Percentiles rank a stretch among this genome's conserved stretches.
Evolutionary conservation across 2,329 filamentous ascomycete genomes (phyloP).

Genomic region (Hymenoscyphus scutula): DNA sequence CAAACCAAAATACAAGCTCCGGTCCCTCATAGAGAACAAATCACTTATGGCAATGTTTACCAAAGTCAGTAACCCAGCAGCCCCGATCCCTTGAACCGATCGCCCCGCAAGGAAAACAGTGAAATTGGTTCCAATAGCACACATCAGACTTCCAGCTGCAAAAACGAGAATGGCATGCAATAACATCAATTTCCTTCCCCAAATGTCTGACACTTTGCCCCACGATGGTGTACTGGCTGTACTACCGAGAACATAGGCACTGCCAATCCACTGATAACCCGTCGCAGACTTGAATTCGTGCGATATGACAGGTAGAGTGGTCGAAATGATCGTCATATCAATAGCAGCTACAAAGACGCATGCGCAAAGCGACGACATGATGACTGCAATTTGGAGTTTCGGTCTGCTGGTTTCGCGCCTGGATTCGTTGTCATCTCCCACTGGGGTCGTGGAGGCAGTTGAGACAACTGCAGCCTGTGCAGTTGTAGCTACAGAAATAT

Average conservation of each 20-base stretch:
- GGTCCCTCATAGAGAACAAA: constrained; percentile 47
- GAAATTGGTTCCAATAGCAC: constrained; percentile 47
- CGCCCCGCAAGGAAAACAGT: constrained; percentile 45
- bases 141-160: constrained; percentile 50
- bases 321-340: constrained; percentile 55
- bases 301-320: constrained; percentile 58
- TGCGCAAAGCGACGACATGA: constrained; percentile 34
- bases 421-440: too few relatives aligned
- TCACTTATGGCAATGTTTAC: constrained; percentile 55
- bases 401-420: constrained; percentile 30
- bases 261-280: constrained; percentile 73
- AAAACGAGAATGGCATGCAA: constrained; percentile 49
- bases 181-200: constrained; percentile 54
- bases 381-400: constrained; percentile 33
- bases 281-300: constrained; percentile 49
- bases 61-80: constrained; percentile 50
- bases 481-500: too few relatives aligned
- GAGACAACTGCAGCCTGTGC: too few relatives aligned
- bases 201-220: constrained; percentile 61
- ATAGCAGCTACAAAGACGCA: constrained; percentile 36
- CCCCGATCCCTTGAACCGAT: constrained; percentile 49
- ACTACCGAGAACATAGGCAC: constrained; percentile 67
- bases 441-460: too few relatives aligned
- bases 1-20: constrained; percentile 57
- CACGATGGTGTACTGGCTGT: constrained; percentile 63